Base-by-base conservation (phyloP, 306 rosid species). In the Pueraria montana region DNA sequence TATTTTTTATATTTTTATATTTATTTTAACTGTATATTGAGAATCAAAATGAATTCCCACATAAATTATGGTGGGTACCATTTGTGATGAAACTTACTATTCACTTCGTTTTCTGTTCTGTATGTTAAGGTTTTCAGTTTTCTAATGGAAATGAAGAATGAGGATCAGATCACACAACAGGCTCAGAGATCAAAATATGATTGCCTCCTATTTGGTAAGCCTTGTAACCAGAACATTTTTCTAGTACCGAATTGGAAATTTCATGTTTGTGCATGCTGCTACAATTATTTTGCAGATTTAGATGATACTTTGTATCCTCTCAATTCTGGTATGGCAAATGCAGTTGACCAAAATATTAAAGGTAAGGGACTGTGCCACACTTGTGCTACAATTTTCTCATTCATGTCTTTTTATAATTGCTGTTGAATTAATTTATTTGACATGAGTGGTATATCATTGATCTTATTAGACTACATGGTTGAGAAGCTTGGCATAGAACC, bases 301-400 rank as follows among this genome's bases (percentile, higher is more conserved):
- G 98, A 94, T 90, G 98, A 94, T 45, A 94, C 98, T 59, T 89
- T 94, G 62, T 94, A 94, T 89, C 94, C 97, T 17, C 89, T 89
- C 7, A 83, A 94, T 76, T 56, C 92, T 75, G 98, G 98, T 70
- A 40, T 94, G 79, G 93, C 94, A 40, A 61, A 79, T 36, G 82
- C 86, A 71, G 82, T 88, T 84, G 78, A 68, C 30, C 74, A 84
- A 63, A 94, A 94, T 24, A 91, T 94, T 66, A 77, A 89, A 83
- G 98, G 97, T 94, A 68, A 16, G 58, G 9, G 18, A 12, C 18
- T 18, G 9, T 36, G 14, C 21, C n/a, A 24, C 16, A 12, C 1
- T 20, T n/a, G 27, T 67, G 67, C 42, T 38, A 34, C 26, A 40
- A 21, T 78, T 14, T 66, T 78, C 58, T 38, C 11, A 56, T 18